phyloP scores from a whole-genome alignment of 345 rosid species.

The Eucalyptus erythrocorys region DNA sequence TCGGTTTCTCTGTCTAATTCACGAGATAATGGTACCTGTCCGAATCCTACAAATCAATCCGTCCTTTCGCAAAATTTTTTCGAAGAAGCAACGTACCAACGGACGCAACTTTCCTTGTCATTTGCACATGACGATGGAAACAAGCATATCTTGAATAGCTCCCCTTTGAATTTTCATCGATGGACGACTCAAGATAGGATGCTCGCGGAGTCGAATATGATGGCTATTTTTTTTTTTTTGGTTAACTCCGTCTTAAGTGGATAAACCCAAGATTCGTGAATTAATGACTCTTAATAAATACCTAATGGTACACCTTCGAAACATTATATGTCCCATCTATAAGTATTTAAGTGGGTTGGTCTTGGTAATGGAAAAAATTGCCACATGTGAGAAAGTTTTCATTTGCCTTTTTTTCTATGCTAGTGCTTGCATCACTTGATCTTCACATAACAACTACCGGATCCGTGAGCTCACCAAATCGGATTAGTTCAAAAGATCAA shows the following conservation, averaged over 20 bases:
- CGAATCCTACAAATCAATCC: background rate
- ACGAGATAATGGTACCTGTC: background rate
- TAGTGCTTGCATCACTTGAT: background rate
- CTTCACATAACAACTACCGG: background rate
- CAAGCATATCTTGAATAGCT: background rate
- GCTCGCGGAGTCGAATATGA: background rate
- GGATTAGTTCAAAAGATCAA: background rate
- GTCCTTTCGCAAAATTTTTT: background rate
- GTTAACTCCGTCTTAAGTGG: background rate
- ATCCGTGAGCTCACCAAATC: background rate
- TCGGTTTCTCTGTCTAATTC: background rate
- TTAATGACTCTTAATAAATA: background rate
- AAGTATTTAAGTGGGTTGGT: background rate
- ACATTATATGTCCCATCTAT: background rate
- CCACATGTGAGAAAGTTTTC: background rate
- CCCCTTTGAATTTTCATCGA: background rate
- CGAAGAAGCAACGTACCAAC: background rate
- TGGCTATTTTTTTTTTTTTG: background rate
- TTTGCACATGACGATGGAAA: background rate
- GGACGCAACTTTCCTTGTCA: background rate
- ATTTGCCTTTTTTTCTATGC: background rate
- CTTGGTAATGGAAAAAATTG: background rate
- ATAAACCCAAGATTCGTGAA: background rate
- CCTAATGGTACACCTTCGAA: background rate
- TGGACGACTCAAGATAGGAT: background rate